Percentiles rank a stretch among this genome's conserved stretches.
Conservation (phyloP, 805 yeast species). For the Candida bentonensis region DNA sequence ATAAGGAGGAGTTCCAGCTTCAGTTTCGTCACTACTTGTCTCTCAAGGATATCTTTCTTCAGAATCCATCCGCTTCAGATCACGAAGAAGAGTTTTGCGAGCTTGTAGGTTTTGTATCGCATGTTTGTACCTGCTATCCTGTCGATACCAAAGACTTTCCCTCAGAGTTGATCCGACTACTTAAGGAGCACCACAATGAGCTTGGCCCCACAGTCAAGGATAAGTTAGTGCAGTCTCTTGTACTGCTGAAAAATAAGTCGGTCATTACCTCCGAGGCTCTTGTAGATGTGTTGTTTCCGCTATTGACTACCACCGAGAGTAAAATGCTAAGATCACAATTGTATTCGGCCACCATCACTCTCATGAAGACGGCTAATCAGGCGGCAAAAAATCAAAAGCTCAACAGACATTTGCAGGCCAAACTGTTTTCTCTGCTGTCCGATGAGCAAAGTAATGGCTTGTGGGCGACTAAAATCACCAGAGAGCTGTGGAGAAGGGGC, state of each 20-base stretch:
- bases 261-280: constrained; percentile 65
- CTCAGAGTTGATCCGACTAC: constrained; percentile 53
- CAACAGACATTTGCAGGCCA: constrained; percentile 82
- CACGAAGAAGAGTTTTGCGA: constrained; percentile 63
- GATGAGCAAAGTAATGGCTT: constrained; percentile 72
- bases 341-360: constrained; percentile 61
- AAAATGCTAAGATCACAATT: constrained; percentile 73
- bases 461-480: constrained; percentile 91
- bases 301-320: constrained; percentile 54
- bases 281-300: constrained; percentile 79
- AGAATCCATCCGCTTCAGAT: constrained; percentile 50
- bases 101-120: constrained; percentile 78
- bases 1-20: constrained; percentile 83
- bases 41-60: constrained; percentile 68
- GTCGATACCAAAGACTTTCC: constrained; percentile 80
- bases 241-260: constrained; percentile 80
- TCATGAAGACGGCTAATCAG: constrained; percentile 70
- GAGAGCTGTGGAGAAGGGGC: constrained; percentile 95
- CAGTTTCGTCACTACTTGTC: constrained; percentile 91
- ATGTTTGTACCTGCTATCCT: constrained; percentile 83
- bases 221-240: constrained; percentile 77
- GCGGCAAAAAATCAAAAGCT: constrained; percentile 85
- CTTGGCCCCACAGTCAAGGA: constrained; percentile 78
- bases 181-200: constrained; percentile 64
- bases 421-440: constrained; percentile 75